These are phyloP conservation scores for Teunomyces tritomae DNA, from an alignment of 805 yeast species.

Conservation along the genomic window DNA sequence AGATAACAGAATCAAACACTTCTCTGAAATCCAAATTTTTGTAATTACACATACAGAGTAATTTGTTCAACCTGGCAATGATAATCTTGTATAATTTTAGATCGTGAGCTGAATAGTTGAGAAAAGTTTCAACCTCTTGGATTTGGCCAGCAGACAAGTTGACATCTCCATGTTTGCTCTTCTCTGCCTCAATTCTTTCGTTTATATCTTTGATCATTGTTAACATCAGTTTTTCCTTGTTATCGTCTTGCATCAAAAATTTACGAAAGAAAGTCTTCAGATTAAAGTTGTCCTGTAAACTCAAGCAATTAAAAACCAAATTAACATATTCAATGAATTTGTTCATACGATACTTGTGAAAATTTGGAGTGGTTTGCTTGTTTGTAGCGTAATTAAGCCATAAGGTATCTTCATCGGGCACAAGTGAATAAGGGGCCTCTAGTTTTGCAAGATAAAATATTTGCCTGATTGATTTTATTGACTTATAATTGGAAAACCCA, in stretches of 20 bases:
- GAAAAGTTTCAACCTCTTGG: constrained; percentile 45
- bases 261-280: constrained; percentile 6
- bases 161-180: constrained; percentile 21
- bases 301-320: constrained; percentile 36
- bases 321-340: constrained; percentile 49
- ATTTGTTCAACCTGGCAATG: constrained; percentile 36
- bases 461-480: constrained; percentile 20
- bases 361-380: constrained; percentile 20
- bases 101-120: constrained; percentile 46
- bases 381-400: constrained; percentile 26
- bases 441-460: constrained; percentile 24
- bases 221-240: constrained; percentile 27
- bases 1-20: constrained; percentile 15
- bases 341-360: constrained; percentile 47
- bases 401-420: constrained; percentile 16
- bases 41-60: constrained; percentile 28
- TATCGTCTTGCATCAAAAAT: constrained; percentile 14
- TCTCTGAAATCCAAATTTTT: constrained; percentile 32
- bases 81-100: constrained; percentile 26
- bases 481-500: constrained; percentile 12
- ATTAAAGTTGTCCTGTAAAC: constrained; percentile 26
- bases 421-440: constrained; percentile 33
- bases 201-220: constrained; percentile 28
- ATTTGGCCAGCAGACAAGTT: constrained; percentile 21
- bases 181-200: constrained; percentile 13